phyloP scores from a whole-genome alignment of 495 filamentous ascomycete genomes.

The Neurospora sp. region DNA sequence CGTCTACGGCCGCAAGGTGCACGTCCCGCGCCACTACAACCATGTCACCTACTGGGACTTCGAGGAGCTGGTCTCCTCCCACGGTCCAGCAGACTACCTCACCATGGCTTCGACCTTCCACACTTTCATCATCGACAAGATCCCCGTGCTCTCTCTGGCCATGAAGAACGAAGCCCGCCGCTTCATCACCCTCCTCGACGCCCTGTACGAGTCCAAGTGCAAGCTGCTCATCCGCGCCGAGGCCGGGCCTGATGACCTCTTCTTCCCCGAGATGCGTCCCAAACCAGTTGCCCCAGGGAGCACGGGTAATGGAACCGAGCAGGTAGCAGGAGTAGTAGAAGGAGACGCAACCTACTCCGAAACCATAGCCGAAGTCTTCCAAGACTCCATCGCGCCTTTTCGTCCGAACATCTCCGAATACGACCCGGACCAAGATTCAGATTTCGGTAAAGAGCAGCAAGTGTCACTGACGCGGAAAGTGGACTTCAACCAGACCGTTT shows the following conservation, averaged over 20 bases:
- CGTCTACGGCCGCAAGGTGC: constrained; percentile 50
- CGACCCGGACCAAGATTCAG: constrained; percentile 38
- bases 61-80: constrained; percentile 42
- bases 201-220: constrained; percentile 59
- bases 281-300: not conserved
- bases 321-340: not conserved
- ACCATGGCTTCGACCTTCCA: constrained; percentile 59
- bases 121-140: constrained; percentile 51
- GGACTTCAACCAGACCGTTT: constrained; percentile 43
- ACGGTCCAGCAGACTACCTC: constrained; percentile 65
- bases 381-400: constrained; percentile 59
- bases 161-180: constrained; percentile 64
- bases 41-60: constrained; percentile 50
- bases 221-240: constrained; percentile 49
- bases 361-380: constrained; percentile 59
- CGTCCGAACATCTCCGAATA: constrained; percentile 56
- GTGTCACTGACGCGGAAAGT: constrained; percentile 12
- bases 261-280: constrained; percentile 50
- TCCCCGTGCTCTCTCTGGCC: constrained; percentile 45
- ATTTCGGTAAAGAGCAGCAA: constrained; percentile 25
- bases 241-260: constrained; percentile 51
- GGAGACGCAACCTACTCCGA: constrained; percentile 51
- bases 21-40: constrained; percentile 35
- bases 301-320: not conserved
- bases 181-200: constrained; percentile 62